Percentiles rank a stretch among this genome's conserved stretches.
These are phyloP conservation scores for Chrysoporthe deuterocubensis DNA, from an alignment of 2,329 filamentous ascomycete genomes.

Conservation along the genomic window DNA sequence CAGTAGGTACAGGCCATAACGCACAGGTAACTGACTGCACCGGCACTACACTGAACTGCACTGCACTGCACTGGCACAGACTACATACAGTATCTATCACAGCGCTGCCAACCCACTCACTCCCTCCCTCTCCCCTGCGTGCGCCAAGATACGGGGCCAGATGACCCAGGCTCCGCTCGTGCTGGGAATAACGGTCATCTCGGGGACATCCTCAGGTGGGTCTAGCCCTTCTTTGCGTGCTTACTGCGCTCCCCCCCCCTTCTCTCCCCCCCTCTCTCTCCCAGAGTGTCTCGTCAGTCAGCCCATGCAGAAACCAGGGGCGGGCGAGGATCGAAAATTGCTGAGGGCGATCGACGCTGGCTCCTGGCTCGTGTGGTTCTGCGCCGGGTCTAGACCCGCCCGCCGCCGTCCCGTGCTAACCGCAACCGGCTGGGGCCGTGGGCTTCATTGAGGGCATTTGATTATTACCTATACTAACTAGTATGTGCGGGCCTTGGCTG, in stretches of 20 bases:
- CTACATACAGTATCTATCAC: no score
- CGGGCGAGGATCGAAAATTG: constrained; percentile 22
- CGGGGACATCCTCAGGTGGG: background rate
- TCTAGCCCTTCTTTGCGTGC: background rate
- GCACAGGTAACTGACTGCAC: no score
- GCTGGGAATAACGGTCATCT: background rate
- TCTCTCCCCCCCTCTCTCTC: background rate
- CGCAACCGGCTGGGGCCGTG: background rate
- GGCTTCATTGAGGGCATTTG: background rate
- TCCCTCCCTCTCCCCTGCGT: no score
- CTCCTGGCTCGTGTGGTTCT: no score
- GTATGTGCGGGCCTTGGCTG: no score
- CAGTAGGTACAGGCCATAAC: no score
- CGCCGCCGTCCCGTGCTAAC: background rate
- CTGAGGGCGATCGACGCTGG: constrained; percentile 18
- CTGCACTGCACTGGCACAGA: no score
- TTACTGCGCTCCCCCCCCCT: background rate
- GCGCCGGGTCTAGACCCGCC: constrained; percentile 14
- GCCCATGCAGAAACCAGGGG: background rate
- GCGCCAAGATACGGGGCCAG: background rate
- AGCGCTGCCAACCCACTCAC: no score
- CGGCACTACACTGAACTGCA: no score
- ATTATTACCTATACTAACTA: no score
- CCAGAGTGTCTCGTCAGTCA: no score
- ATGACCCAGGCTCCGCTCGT: no score